Base-by-base conservation (phyloP, 371 early-diverging fungal genomes). In the Apophysomyces sp. region DNA sequence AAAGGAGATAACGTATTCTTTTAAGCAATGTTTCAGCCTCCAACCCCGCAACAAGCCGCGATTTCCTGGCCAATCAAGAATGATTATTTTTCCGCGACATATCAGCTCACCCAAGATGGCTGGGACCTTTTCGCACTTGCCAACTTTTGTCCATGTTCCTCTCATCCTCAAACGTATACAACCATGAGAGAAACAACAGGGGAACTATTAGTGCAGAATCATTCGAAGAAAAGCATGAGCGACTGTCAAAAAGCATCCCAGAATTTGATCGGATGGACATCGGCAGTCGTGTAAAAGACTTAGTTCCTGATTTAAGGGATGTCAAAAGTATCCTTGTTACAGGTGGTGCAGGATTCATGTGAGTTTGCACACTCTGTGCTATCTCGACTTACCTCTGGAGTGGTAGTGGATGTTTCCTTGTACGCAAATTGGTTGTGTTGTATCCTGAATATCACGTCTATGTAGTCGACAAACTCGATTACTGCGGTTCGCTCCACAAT, bases 291-390 rank as follows among this genome's bases (percentile, higher is more conserved):
- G 49, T 78, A 21, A 65, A 61, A 29, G 69, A 65, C 12, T 51
- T 72, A n/a, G 63, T 71, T 7, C 18, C 66, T 18, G 77, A 73
- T 34, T 65, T 81, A 15, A 57, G 58, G 11, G 64, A 69, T 41
- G 56, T 78, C 31, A 85, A 78, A 59, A 82, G 79, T 34, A 86
- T 94, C 29, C 77, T 94, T 26, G 70, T 94, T n/a, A 94, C 94
- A 0, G 94, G 94, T 44, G 93, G 92, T 31, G 94, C 94, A 18
- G 94, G 94, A 4, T 94, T 94, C 80, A 93, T 93, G 92, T 92
- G 75, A 78, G 83, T 64, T 18, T 12, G 4, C 24, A 11, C 49
- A 13, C 32, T 15, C 29, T 15, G 3, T 54, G 29, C n/a, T 31
- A 36, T 58, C n/a, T 29, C 12, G 15, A 9, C n/a, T 34, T 13